Conservation (phyloP, 768 basidiomycete species). For the Pulveroboletus sp. region DNA sequence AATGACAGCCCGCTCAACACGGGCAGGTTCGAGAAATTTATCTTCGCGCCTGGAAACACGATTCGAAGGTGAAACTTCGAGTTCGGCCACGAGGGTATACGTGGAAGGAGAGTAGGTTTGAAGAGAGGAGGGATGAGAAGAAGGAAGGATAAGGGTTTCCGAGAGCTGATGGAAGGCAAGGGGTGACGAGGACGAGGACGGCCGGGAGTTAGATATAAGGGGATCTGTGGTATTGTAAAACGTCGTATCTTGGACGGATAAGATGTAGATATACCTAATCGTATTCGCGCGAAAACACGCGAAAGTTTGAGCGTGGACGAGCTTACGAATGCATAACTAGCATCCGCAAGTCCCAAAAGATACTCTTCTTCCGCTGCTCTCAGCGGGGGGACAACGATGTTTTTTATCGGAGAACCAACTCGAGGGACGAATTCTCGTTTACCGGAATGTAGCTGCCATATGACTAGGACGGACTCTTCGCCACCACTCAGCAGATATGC, state of each 20-base stretch:
- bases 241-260: neutral
- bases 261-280: constrained; percentile 51
- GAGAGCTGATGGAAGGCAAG: constrained; percentile 73
- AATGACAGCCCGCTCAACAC: constrained; percentile 66
- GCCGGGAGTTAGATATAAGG: constrained; percentile 27
- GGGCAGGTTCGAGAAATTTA: constrained; percentile 65
- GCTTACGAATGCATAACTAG: constrained; percentile 71
- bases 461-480: constrained; percentile 92
- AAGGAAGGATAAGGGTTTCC: constrained; percentile 78
- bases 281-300: constrained; percentile 70
- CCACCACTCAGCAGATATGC: constrained; percentile 92
- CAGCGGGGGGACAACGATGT: constrained; percentile 54
- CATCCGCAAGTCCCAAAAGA: constrained; percentile 76
- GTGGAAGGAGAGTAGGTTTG: constrained; percentile 80
- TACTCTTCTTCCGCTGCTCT: constrained; percentile 73
- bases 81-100: constrained; percentile 71
- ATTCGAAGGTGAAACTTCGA: constrained; percentile 93
- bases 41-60: constrained; percentile 80
- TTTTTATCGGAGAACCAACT: constrained; percentile 80
- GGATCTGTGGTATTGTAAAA: constrained; percentile 30
- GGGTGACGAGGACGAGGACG: constrained; percentile 47
- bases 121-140: constrained; percentile 93
- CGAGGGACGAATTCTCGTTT: constrained; percentile 91
- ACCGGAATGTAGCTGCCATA: constrained; percentile 90
- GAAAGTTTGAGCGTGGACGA: constrained; percentile 68